phyloP scores from a whole-genome alignment of 495 filamentous ascomycete genomes.

The Neurospora sp. region DNA sequence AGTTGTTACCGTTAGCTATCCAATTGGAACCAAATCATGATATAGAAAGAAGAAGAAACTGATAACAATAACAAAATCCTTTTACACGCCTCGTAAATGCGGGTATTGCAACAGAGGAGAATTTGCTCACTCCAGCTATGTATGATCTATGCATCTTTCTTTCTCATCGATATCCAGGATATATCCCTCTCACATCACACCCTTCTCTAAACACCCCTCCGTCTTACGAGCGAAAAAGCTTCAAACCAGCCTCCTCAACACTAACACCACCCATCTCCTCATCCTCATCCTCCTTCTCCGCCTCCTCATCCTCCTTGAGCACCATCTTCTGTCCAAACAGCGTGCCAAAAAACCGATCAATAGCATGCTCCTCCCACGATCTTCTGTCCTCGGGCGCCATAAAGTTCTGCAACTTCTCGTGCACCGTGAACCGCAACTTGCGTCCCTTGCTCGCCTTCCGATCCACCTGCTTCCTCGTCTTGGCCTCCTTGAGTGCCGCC shows the following conservation, averaged over 20 bases:
- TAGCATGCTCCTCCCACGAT: slow-evolving; percentile 63
- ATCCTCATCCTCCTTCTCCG: slow-evolving; percentile 36
- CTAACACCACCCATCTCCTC: slow-evolving; percentile 47
- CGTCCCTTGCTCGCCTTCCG: slow-evolving; percentile 91
- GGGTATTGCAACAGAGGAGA: background rate
- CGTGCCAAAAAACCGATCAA: slow-evolving; percentile 81
- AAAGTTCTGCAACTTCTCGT: slow-evolving; percentile 96
- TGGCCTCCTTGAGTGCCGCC: slow-evolving; percentile 68
- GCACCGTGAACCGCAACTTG: slow-evolving; percentile 85
- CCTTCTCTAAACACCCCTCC: too few relatives aligned
- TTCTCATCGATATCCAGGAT: background rate
- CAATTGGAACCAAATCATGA: background rate
- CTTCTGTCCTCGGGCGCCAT: slow-evolving; percentile 86
- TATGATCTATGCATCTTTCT: background rate
- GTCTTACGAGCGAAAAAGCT: slow-evolving; percentile 54
- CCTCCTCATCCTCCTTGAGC: slow-evolving; percentile 56
- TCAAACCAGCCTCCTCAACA: slow-evolving; percentile 58
- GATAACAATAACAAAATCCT: background rate
- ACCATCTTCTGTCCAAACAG: slow-evolving; percentile 71
- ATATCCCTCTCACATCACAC: background rate
- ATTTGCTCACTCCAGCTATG: background rate
- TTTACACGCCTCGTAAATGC: background rate
- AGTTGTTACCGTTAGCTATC: background rate
- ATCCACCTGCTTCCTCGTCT: slow-evolving; percentile 74
- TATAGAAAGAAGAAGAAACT: background rate